phyloP scores from a whole-genome alignment of 2,329 filamentous ascomycete species.

The Aspergillus neotritici region DNA sequence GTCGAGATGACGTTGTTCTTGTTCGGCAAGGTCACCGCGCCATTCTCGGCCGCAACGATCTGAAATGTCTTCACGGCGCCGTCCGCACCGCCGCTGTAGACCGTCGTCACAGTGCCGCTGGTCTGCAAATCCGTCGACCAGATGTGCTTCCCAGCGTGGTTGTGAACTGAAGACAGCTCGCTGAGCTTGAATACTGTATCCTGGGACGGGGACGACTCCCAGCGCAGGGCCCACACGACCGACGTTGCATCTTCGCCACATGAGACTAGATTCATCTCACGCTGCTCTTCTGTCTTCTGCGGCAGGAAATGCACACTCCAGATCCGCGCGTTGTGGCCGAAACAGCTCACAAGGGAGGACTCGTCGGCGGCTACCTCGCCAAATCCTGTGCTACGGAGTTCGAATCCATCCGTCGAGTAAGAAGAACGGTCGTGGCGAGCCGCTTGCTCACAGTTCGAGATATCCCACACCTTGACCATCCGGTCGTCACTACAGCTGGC shows the following conservation, averaged over 20 bases:
- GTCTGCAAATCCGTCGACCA: conserved; percentile 61
- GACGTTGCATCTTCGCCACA: conserved; percentile 79
- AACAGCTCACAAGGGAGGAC: conserved; percentile 62
- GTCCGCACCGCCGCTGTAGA: conserved; percentile 81
- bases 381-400: conserved; percentile 58
- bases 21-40: conserved; percentile 11
- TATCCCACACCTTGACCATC: conserved; percentile 82
- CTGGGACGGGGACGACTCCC: conserved; percentile 10
- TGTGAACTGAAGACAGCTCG: conserved; percentile 52
- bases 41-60: conserved; percentile 13
- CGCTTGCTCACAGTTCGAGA: conserved; percentile 50
- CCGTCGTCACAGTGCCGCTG: conserved; percentile 30
- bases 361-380: conserved; percentile 40
- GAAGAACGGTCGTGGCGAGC: conserved; percentile 27
- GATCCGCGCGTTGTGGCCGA: conserved; percentile 84
- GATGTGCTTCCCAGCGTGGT: conserved; percentile 82
- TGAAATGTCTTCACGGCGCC: conserved; percentile 50
- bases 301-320: conserved; percentile 72
- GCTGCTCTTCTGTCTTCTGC: conserved; percentile 15
- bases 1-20: conserved; percentile 10
- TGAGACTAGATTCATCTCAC: conserved; percentile 57
- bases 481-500: conserved; percentile 93
- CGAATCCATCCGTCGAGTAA: conserved; percentile 33
- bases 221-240: conserved; percentile 63
- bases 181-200: conserved; percentile 19